Evolutionary conservation across 148 eudicot genomes (phyloP), one percentile per base, ranked within the genome.

Genomic region (Euryodendron excelsum): DNA sequence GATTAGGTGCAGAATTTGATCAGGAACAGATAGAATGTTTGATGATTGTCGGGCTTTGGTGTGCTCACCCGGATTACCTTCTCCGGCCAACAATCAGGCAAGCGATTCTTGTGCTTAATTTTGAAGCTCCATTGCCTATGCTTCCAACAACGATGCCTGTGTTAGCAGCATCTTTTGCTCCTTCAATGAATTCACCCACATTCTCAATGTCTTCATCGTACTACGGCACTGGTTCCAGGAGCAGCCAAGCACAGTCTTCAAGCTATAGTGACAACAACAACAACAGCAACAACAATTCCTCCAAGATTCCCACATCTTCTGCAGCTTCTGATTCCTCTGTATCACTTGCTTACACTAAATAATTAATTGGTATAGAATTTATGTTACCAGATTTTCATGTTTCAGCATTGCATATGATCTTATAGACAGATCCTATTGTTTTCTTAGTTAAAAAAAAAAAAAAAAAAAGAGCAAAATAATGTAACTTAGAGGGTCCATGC

Each of bases 11-110:
- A 7, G 78, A 72, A 12, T 84, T 34, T 48, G 37, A 77, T 39
- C 78, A 65, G 36, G 33, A 21, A 48, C 74, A 73, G 27, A 77
- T 84, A 63, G 65, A 66, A 18, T 8, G 75, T 21, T 64, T 77
- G 78, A 64, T 84, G 78, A 50, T 73, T 30, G 79, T 77, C 68
- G n/a, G n/a, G n/a, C n/a, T n/a, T n/a, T n/a, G n/a, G n/a, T n/a
- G n/a, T n/a, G n/a, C n/a, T 14, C 83, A 84, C 48, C 86, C 86
- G 0, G 86, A 84, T 30, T 15, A 44, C 48, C 31, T 62, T 15
- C 65, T n/a, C 5, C 39, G 86, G 15, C 86, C 86, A 13, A 77
- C 86, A 2, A 74, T 84, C 25, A 77, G 81, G 72, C 72, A 80
- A 73, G 83, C 73, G 8, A 77, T 80, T 59, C 55, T 59, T 18